phyloP scores from a whole-genome alignment of 75 land plant genomes.

The Pinus albicaulis region DNA sequence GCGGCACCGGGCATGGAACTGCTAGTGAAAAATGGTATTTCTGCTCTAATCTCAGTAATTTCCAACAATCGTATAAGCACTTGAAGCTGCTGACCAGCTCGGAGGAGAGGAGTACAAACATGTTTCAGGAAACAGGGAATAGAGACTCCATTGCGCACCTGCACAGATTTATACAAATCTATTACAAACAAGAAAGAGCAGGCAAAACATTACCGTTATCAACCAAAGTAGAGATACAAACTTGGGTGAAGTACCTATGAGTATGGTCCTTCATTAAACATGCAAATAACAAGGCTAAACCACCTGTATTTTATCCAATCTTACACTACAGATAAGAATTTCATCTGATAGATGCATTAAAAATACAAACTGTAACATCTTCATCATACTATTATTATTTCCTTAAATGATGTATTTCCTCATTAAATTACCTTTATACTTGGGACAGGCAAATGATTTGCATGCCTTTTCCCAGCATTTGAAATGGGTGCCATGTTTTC shows the following conservation, averaged over 20 bases:
- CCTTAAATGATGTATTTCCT: not conserved
- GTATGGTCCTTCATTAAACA: not conserved
- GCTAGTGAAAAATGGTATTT: slow-evolving; percentile 15
- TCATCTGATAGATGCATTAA: not conserved
- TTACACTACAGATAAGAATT: not conserved
- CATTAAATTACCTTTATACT: slow-evolving; percentile 5
- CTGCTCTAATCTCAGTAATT: slow-evolving; percentile 34
- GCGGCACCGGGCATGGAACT: not conserved
- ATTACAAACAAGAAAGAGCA: not conserved
- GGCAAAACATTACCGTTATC: not conserved
- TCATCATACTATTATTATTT: not conserved
- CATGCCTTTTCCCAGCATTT: not conserved
- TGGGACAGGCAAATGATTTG: slow-evolving; percentile 5
- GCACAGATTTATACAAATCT: not conserved
- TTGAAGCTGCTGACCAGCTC: slow-evolving; percentile 95
- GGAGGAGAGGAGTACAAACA: slow-evolving; percentile 50
- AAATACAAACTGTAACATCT: not conserved
- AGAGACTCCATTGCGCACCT: slow-evolving; percentile 62
- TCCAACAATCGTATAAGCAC: slow-evolving; percentile 68
- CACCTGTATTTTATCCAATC: not conserved
- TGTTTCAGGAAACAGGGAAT: slow-evolving; percentile 79
- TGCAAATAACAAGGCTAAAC: not conserved
- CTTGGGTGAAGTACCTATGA: not conserved
- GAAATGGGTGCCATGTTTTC: slow-evolving; percentile 1
- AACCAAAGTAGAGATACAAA: not conserved